Percentiles rank a stretch among this genome's conserved stretches.
These are phyloP conservation scores for Pythium graminicola DNA, from an alignment of 352 stramenopile species.

Conservation along the genomic window DNA sequence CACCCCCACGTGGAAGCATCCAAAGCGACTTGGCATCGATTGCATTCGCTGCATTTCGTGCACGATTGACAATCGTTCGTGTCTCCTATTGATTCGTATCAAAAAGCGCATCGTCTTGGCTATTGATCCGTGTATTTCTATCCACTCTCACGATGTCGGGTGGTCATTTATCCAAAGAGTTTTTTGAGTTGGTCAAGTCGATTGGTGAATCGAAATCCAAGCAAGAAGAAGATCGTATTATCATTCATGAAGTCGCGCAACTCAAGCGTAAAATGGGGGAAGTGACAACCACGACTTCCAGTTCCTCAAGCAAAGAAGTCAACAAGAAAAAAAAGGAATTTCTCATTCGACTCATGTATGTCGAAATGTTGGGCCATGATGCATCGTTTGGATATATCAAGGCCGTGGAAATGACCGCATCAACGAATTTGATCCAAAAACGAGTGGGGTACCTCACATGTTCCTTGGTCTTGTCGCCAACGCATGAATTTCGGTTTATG, in stretches of 20 bases:
- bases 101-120: neutral
- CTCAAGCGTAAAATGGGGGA: constrained; percentile 96
- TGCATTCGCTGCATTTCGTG: neutral
- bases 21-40: neutral
- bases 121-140: neutral
- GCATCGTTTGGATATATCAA: constrained; percentile 99
- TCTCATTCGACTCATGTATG: constrained; percentile 98
- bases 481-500: constrained; percentile 99
- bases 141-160: constrained; percentile 62
- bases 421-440: constrained; percentile 97
- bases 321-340: constrained; percentile 99
- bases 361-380: constrained; percentile 99
- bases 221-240: constrained; percentile 99
- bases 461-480: constrained; percentile 92
- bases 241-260: constrained; percentile 92
- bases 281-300: constrained; percentile 68
- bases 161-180: constrained; percentile 94
- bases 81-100: neutral
- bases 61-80: neutral
- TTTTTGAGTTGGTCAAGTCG: constrained; percentile 99
- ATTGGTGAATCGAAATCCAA: constrained; percentile 99
- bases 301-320: constrained; percentile 58
- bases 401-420: constrained; percentile 96
- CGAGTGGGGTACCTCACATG: constrained; percentile 96
- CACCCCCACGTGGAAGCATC: constrained; percentile 19